phyloP scores from a whole-genome alignment of 1,284 basidiomycete species.

The Cutaneotrichosporon cutaneum region DNA sequence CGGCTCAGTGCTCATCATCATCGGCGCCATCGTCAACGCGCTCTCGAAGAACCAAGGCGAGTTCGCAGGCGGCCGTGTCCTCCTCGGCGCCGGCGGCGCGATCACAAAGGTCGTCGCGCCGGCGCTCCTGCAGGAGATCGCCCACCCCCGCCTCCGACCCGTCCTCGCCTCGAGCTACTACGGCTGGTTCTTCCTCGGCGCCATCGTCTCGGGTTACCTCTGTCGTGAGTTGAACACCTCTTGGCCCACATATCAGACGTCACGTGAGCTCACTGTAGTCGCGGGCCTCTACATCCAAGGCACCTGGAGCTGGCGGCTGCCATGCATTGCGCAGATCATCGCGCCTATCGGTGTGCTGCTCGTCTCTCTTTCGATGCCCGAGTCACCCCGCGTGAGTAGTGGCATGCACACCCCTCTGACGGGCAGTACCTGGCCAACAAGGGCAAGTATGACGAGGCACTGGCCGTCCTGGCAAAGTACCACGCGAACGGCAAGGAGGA shows the following conservation, averaged over 20 bases:
- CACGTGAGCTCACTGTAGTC: conserved; percentile 9
- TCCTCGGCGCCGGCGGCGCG: background rate
- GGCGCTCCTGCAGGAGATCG: conserved; percentile 69
- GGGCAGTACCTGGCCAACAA: conserved; percentile 60
- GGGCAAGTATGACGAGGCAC: conserved; percentile 58
- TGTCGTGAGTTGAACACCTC: background rate
- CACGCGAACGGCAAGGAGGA: conserved; percentile 56
- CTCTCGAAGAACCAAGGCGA: background rate
- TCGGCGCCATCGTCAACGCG: background rate
- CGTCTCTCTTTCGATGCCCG: conserved; percentile 55
- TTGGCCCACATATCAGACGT: no score
- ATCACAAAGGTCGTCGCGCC: background rate
- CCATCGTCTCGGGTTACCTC: conserved; percentile 44
- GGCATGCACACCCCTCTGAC: background rate
- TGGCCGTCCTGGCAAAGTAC: conserved; percentile 61
- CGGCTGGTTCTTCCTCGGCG: conserved; percentile 70
- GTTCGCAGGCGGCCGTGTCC: background rate
- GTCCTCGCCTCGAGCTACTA: conserved; percentile 70
- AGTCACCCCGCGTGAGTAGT: conserved; percentile 59
- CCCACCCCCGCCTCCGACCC: conserved; percentile 71
- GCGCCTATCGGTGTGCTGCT: conserved; percentile 4
- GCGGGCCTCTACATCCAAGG: conserved; percentile 5
- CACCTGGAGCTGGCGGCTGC: conserved; percentile 13
- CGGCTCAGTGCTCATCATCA: background rate
- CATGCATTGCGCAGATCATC: conserved; percentile 10